Conservation (phyloP, 2,329 filamentous ascomycete species). For the Aspergillus floridensis region DNA sequence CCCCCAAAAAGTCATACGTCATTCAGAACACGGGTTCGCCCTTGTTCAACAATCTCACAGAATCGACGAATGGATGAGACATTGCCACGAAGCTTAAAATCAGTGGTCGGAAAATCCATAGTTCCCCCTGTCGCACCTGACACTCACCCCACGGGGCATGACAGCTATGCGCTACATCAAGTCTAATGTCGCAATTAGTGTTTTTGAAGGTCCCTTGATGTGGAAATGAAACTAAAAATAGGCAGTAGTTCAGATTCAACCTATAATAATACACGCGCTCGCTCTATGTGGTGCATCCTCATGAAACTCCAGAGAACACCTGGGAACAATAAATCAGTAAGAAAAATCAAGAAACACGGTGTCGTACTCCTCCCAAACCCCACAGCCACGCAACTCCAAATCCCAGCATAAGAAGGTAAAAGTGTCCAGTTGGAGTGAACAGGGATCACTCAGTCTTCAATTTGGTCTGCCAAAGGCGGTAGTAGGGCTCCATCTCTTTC, state of each 20-base stretch:
- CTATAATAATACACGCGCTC: not conserved
- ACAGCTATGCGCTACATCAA: not conserved
- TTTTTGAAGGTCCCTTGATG: too few relatives aligned
- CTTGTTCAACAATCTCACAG: not conserved
- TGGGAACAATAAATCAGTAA: slow-evolving; percentile 9
- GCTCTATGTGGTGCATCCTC: not conserved
- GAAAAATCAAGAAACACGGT: slow-evolving; percentile 2
- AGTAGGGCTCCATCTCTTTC: slow-evolving; percentile 63
- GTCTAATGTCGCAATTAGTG: not conserved
- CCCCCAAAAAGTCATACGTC: not conserved
- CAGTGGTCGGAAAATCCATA: not conserved
- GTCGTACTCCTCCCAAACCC: slow-evolving; percentile 4
- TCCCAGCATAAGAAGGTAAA: not conserved
- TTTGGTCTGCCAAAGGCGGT: slow-evolving; percentile 42
- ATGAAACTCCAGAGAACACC: slow-evolving; percentile 7
- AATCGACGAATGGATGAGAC: not conserved
- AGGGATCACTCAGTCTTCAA: slow-evolving; percentile 18
- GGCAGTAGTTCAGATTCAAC: not conserved
- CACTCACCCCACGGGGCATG: not conserved
- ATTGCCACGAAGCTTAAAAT: not conserved
- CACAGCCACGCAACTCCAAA: not conserved
- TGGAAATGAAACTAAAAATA: too few relatives aligned
- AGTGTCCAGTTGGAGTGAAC: not conserved
- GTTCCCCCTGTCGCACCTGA: not conserved
- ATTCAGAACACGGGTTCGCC: not conserved